Conservation (phyloP, 2,329 filamentous ascomycete species). For the Neocatenulostroma microsporum region DNA sequence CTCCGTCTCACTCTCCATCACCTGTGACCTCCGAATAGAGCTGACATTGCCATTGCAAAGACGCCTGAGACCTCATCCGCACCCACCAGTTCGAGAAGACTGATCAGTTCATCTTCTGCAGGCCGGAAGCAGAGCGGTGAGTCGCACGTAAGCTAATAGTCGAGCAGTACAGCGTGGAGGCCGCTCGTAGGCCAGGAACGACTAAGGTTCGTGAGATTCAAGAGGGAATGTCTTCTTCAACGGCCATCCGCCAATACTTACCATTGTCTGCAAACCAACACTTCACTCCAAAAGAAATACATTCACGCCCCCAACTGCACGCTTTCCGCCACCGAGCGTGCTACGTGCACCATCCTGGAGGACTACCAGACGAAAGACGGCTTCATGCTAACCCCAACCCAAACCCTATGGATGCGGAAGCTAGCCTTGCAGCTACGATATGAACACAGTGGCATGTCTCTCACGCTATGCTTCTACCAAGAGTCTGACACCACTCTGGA, state of each 20-base stretch:
- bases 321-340: constrained; percentile 81
- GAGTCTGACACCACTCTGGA: too few relatives aligned
- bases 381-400: too few relatives aligned
- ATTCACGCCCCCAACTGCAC: constrained; percentile 90
- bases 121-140: constrained; percentile 87
- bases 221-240: constrained; percentile 93
- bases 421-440: too few relatives aligned
- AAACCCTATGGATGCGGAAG: too few relatives aligned
- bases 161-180: too few relatives aligned
- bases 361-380: constrained; percentile 93
- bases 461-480: too few relatives aligned
- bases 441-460: too few relatives aligned
- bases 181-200: too few relatives aligned
- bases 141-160: constrained; percentile 88
- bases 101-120: constrained; percentile 71
- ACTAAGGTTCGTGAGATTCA: too few relatives aligned
- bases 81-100: constrained; percentile 98
- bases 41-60: constrained; percentile 84
- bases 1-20: too few relatives aligned
- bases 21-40: too few relatives aligned
- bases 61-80: constrained; percentile 97
- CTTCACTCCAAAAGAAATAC: constrained; percentile 71
- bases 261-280: constrained; percentile 73
- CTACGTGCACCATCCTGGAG: constrained; percentile 88
- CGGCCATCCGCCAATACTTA: constrained; percentile 79